Evolutionary conservation across 345 rosid species (phyloP), one percentile per base, ranked within the genome.

Genomic region (Geranium rotundifolium): DNA sequence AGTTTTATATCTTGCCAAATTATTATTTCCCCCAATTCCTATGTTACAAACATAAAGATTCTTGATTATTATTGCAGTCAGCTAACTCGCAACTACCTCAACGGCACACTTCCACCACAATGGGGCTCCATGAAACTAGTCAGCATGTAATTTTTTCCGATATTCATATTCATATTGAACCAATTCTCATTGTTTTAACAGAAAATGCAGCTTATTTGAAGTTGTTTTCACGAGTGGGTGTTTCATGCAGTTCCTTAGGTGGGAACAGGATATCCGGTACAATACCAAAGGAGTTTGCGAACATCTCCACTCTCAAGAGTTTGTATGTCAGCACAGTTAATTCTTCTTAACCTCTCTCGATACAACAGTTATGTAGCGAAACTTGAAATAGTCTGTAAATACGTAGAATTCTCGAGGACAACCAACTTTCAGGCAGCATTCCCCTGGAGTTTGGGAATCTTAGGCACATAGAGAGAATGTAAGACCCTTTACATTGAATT

Each of bases 281-380:
- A 4, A 49, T 69, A 58, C 72, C 72, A 0, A 63, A 9, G 23
- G 72, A 69, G 66, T 3, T 49, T 7, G 72, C 58, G 0, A 69
- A 49, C 9, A 57, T 69, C 41, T 57, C 63, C 63, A 69, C 72
- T 0, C 63, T 69, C 1, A 3, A 0, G 18, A 63, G 12, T 16
- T 63, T 58, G 72, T 69, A 14, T 62, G 72, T 8, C 29, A 23
- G 27, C 27, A 23, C 27, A 23, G 2, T 23, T 34, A 4, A 4
- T 34, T 5, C 6, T 23, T 23, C 27, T 23, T 34, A 8, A 5
- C 10, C 41, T 34, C 3, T 34, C 27, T 23, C 27, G 27, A 0
- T 23, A 23, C 27, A 23, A 23, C 27, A 23, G 1, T 0, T 23
- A 23, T 23, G 27, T 23, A 23, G 27, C 1, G 27, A 23, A 23